Evolutionary conservation across 192 early-diverging fungal species (phyloP).

Genomic region (Thoreauomyces humboldtii): DNA sequence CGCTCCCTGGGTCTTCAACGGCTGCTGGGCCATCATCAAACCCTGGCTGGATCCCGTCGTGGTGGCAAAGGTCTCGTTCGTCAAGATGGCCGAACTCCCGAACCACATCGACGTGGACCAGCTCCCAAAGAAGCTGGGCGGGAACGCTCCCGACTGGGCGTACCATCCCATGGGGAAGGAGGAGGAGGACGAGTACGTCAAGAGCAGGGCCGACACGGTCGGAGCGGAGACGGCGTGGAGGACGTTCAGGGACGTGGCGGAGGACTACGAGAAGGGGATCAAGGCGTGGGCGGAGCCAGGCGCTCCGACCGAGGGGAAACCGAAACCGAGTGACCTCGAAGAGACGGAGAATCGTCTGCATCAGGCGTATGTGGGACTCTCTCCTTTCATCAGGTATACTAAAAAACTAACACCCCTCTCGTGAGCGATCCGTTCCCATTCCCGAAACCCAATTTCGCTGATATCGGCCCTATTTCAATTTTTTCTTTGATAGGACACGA

Average conservation of each 20-base stretch:
- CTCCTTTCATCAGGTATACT: constrained; percentile 20
- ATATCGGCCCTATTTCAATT: no score
- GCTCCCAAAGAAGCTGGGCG: constrained; percentile 62
- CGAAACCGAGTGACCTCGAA: no score
- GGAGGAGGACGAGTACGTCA: constrained; percentile 9
- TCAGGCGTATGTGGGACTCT: constrained; percentile 2
- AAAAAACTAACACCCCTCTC: neutral
- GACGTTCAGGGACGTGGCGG: neutral
- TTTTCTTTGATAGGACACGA: neutral
- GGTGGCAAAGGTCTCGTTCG: constrained; percentile 79
- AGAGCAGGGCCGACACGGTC: neutral
- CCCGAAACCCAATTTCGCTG: neutral
- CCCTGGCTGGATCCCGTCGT: constrained; percentile 89
- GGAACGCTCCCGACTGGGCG: constrained; percentile 27
- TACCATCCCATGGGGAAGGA: constrained; percentile 19
- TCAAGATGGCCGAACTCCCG: constrained; percentile 53
- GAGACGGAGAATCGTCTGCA: neutral
- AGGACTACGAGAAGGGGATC: neutral
- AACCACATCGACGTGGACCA: constrained; percentile 60
- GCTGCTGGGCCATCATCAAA: constrained; percentile 75
- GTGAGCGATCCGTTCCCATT: neutral
- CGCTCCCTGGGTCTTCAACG: constrained; percentile 86
- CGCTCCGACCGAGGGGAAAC: no score
- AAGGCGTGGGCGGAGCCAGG: neutral
- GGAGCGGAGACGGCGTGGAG: constrained; percentile 6